These are phyloP conservation scores for Pseudogymnoascus sp. DNA, from an alignment of 2,329 filamentous ascomycete genomes.

Conservation along the genomic window DNA sequence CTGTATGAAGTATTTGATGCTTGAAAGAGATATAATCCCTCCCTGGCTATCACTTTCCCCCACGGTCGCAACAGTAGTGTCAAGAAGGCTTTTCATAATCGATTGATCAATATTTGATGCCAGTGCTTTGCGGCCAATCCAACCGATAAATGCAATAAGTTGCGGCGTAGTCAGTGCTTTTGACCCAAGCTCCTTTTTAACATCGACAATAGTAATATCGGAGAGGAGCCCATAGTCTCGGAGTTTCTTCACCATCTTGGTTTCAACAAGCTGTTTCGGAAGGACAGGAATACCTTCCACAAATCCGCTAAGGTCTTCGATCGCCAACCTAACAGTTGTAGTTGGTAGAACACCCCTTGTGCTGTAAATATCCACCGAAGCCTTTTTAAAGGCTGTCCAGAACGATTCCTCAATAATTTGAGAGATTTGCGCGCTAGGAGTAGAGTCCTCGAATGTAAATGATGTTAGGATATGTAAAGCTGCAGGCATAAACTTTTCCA, in stretches of 20 bases:
- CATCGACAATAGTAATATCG: slow-evolving; percentile 78
- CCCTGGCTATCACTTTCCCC: slow-evolving; percentile 52
- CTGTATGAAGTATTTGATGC: slow-evolving; percentile 68
- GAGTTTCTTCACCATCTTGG: slow-evolving; percentile 71
- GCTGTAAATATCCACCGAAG: slow-evolving; percentile 80
- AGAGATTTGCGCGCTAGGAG: slow-evolving; percentile 75
- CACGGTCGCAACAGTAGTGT: slow-evolving; percentile 69
- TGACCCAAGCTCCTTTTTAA: slow-evolving; percentile 72
- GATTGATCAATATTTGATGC: slow-evolving; percentile 64
- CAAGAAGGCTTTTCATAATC: slow-evolving; percentile 63
- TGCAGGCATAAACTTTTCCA: slow-evolving; percentile 64
- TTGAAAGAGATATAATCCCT: slow-evolving; percentile 68
- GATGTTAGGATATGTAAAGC: slow-evolving; percentile 78
- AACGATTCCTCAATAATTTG: slow-evolving; percentile 90
- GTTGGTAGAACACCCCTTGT: slow-evolving; percentile 82
- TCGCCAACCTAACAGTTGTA: slow-evolving; percentile 68
- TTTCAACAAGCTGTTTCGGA: slow-evolving; percentile 64
- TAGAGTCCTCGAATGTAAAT: slow-evolving; percentile 84
- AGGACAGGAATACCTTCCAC: slow-evolving; percentile 83
- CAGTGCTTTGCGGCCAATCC: slow-evolving; percentile 67
- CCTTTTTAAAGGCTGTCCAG: slow-evolving; percentile 81
- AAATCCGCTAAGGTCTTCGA: slow-evolving; percentile 61
- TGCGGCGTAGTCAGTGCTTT: slow-evolving; percentile 75
- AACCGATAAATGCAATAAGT: slow-evolving; percentile 73
- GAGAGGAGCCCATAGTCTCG: slow-evolving; percentile 81